Evolutionary conservation across 2,329 filamentous ascomycete genomes (phyloP).

Genomic region (Didymellaceae sp.): DNA sequence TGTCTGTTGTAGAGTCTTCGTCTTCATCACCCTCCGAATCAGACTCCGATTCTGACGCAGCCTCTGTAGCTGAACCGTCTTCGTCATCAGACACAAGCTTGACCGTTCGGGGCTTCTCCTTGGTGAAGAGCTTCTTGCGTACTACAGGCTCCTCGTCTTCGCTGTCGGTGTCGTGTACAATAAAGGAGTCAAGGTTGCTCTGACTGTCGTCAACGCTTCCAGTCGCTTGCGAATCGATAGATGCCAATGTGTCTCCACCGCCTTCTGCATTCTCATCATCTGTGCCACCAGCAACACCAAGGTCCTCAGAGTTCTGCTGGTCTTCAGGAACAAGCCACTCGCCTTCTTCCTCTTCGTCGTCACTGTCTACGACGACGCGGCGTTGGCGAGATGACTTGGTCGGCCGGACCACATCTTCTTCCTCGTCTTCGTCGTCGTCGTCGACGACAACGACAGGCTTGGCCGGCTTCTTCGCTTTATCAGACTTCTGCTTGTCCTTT

Average conservation of each 20-base stretch:
- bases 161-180: slow-evolving; percentile 47
- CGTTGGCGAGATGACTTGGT: slow-evolving; percentile 39
- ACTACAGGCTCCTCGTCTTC: slow-evolving; percentile 47
- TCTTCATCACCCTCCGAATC: slow-evolving; percentile 51
- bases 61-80: slow-evolving; percentile 43
- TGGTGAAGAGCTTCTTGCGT: slow-evolving; percentile 32
- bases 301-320: slow-evolving; percentile 64
- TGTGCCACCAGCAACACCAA: slow-evolving; percentile 81
- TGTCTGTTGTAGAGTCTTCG: slow-evolving; percentile 51
- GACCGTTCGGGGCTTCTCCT: slow-evolving; percentile 57
- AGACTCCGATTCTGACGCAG: slow-evolving; percentile 52
- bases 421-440: slow-evolving; percentile 39
- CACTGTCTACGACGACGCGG: slow-evolving; percentile 66
- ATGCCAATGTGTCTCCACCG: slow-evolving; percentile 78
- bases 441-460: slow-evolving; percentile 39
- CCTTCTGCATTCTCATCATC: slow-evolving; percentile 89
- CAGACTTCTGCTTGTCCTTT: slow-evolving; percentile 46
- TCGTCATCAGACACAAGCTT: slow-evolving; percentile 61
- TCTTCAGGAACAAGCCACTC: slow-evolving; percentile 80
- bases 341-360: slow-evolving; percentile 71
- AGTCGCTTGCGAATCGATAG: slow-evolving; percentile 73
- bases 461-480: slow-evolving; percentile 52
- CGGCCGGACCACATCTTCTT: slow-evolving; percentile 19
- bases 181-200: slow-evolving; percentile 46
- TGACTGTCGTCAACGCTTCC: slow-evolving; percentile 59